phyloP scores from a whole-genome alignment of 768 basidiomycete species.

The Termitomyces sp. region DNA sequence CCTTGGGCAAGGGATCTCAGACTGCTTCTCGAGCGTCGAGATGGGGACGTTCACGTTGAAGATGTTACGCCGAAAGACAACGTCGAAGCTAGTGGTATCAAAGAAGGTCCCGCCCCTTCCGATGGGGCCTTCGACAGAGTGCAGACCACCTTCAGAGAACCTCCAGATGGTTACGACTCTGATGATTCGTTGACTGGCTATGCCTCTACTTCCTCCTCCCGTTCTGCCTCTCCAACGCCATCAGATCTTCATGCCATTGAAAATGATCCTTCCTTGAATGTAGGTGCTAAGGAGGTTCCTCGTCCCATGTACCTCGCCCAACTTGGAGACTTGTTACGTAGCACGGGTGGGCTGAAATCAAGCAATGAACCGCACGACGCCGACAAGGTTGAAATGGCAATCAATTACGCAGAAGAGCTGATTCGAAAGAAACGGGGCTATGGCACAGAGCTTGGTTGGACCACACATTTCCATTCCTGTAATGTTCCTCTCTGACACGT shows the following conservation, averaged over 20 bases:
- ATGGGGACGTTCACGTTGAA: constrained; percentile 41
- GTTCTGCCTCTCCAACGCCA: constrained; percentile 75
- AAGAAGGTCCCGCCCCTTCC: not conserved
- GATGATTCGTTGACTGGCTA: constrained; percentile 86
- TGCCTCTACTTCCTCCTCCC: constrained; percentile 56
- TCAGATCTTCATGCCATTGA: constrained; percentile 80
- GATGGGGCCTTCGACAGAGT: not conserved
- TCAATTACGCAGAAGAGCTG: constrained; percentile 74
- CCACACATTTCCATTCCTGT: constrained; percentile 5
- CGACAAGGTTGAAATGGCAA: constrained; percentile 73
- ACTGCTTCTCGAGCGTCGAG: constrained; percentile 39
- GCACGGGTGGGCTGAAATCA: constrained; percentile 41
- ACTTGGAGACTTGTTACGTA: constrained; percentile 70
- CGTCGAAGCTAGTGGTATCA: not conserved
- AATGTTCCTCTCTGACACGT: not conserved
- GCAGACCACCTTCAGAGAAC: constrained; percentile 17
- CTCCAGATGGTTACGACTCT: constrained; percentile 52
- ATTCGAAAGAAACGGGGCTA: constrained; percentile 79
- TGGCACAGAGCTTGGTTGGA: constrained; percentile 83
- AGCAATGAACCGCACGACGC: constrained; percentile 61
- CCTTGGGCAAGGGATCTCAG: constrained; percentile 62
- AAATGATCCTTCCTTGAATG: constrained; percentile 74
- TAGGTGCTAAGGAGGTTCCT: constrained; percentile 62
- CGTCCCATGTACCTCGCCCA: constrained; percentile 89
- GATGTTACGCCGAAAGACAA: constrained; percentile 3